A percentile compares a stretch with the other conserved stretches of the same genome.
Evolutionary conservation across 495 filamentous ascomycete species (phyloP).

Genomic region (Podospora pseudoanserina): DNA sequence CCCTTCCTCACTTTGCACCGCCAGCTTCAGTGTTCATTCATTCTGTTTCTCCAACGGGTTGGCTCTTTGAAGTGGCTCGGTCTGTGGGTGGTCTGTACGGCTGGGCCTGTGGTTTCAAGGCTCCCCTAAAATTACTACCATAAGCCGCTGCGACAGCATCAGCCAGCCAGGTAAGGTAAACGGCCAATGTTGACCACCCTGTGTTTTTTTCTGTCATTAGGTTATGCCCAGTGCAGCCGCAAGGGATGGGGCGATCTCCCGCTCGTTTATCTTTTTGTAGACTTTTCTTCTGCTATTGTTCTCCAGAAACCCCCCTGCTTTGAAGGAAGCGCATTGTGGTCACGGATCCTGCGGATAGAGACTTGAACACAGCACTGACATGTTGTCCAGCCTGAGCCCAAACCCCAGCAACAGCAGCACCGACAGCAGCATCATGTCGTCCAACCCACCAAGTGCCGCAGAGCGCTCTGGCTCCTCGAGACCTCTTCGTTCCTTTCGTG

Average conservation of each 20-base stretch:
- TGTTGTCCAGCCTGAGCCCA: constrained; percentile 22
- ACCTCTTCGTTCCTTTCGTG: constrained; percentile 28
- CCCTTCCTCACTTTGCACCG: not conserved
- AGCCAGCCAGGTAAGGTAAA: constrained; percentile 11
- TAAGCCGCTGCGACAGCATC: constrained; percentile 14
- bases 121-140: constrained; percentile 1
- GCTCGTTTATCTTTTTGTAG: not conserved
- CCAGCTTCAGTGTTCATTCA: no score
- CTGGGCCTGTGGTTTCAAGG: constrained; percentile 18
- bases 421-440: constrained; percentile 24
- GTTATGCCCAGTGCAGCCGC: constrained; percentile 7
- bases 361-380: constrained; percentile 12
- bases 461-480: constrained; percentile 24
- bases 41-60: no score
- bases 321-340: not conserved
- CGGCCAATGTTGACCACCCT: not conserved
- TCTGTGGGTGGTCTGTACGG: constrained; percentile 1
- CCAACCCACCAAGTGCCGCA: constrained; percentile 17
- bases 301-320: not conserved
- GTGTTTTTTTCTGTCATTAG: constrained; percentile 8
- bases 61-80: not conserved
- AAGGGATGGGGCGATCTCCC: not conserved
- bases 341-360: not conserved
- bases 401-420: constrained; percentile 14
- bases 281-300: not conserved